Conservation (phyloP, 2,329 filamentous ascomycete genomes). For the Colletotrichum destructivum region DNA sequence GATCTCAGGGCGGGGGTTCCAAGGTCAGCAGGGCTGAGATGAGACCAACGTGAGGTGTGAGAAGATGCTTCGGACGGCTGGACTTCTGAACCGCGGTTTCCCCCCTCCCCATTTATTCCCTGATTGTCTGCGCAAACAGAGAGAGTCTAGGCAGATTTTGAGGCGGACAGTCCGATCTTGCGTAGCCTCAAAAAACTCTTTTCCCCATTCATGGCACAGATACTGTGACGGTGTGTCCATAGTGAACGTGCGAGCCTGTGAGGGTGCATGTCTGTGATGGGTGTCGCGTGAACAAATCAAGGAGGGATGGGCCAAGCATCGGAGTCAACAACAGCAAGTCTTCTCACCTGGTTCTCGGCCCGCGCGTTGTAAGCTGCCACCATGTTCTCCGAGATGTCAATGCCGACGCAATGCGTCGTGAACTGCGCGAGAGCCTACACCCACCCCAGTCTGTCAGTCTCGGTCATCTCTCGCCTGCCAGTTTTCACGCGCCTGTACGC, state of each 20-base stretch:
- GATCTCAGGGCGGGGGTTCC: not conserved
- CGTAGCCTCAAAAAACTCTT: not conserved
- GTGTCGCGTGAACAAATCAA: not conserved
- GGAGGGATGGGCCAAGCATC: not conserved
- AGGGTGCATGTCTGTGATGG: not conserved
- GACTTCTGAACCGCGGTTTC: not conserved
- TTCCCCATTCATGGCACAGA: not conserved
- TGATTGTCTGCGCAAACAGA: not conserved
- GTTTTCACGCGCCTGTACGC: not conserved
- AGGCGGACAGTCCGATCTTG: conserved; percentile 7
- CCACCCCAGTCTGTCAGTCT: conserved; percentile 7
- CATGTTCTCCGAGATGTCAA: conserved; percentile 82
- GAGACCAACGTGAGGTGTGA: conserved; percentile 33
- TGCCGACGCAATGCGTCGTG: conserved; percentile 74
- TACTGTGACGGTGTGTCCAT: not conserved
- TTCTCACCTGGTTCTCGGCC: conserved; percentile 66
- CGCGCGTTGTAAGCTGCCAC: conserved; percentile 75
- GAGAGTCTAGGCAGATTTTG: not conserved
- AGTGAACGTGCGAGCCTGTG: conserved; percentile 1
- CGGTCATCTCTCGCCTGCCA: not conserved
- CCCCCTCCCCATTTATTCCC: not conserved
- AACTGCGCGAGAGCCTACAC: conserved; percentile 73
- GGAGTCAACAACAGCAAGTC: too few relatives aligned
- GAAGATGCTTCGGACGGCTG: conserved; percentile 6
- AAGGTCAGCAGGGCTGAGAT: conserved; percentile 37